Evolutionary conservation across 2,329 filamentous ascomycete species (phyloP).

Genomic region (Dryadomyces quercus-mongolicae): DNA sequence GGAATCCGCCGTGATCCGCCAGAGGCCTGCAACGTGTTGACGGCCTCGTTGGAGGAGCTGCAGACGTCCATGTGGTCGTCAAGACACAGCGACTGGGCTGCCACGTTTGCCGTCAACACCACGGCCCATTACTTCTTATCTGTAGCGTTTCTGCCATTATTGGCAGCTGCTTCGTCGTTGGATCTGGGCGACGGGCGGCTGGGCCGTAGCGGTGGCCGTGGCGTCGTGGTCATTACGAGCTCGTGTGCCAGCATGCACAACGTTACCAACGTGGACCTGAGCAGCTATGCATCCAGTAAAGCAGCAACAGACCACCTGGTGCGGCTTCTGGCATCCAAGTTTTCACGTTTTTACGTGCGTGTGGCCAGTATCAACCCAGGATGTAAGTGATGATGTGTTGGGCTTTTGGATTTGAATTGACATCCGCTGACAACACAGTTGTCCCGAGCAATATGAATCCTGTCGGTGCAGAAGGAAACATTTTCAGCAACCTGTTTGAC

Average conservation of each 20-base stretch:
- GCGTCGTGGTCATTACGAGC: constrained; percentile 25
- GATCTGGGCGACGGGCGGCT: background rate
- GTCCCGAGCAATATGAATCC: constrained; percentile 62
- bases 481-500: constrained; percentile 45
- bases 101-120: constrained; percentile 65
- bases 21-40: constrained; percentile 6
- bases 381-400: constrained; percentile 4
- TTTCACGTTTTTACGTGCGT: constrained; percentile 19
- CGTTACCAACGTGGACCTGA: constrained; percentile 36
- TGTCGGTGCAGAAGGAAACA: constrained; percentile 28
- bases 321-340: constrained; percentile 34
- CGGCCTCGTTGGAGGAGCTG: constrained; percentile 7
- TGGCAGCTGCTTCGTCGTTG: constrained; percentile 36
- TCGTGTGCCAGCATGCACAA: constrained; percentile 23
- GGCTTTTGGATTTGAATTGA: background rate
- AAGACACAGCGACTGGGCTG: constrained; percentile 43
- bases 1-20: constrained; percentile 10
- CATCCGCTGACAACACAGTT: constrained; percentile 14
- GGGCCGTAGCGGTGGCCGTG: constrained; percentile 9
- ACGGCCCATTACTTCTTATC: constrained; percentile 55
- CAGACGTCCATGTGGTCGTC: constrained; percentile 48
- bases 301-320: constrained; percentile 40
- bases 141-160: constrained; percentile 47
- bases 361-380: constrained; percentile 20
- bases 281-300: constrained; percentile 37